These are phyloP conservation scores for Hypoxylon lenormandii DNA, from an alignment of 495 filamentous ascomycete species.

Conservation along the genomic window DNA sequence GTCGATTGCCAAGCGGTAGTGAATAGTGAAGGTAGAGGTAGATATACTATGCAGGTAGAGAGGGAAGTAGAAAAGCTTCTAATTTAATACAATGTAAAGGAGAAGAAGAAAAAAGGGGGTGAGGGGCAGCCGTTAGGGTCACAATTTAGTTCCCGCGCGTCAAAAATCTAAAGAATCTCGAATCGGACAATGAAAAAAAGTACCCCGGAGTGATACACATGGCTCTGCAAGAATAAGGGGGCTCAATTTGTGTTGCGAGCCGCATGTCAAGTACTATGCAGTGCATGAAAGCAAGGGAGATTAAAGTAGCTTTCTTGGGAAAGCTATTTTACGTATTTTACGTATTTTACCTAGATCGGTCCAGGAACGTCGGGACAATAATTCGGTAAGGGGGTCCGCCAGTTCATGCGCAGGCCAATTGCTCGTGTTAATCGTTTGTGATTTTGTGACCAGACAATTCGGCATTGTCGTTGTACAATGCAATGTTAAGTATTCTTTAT, in stretches of 20 bases:
- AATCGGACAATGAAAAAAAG: background rate
- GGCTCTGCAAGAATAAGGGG: constrained; percentile 44
- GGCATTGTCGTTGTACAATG: constrained; percentile 7
- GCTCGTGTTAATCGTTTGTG: background rate
- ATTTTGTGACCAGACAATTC: no score
- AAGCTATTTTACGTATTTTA: background rate
- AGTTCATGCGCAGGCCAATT: constrained; percentile 8
- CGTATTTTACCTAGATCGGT: constrained; percentile 3
- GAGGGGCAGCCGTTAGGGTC: background rate
- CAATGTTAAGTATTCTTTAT: constrained; percentile 18
- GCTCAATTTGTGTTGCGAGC: constrained; percentile 8
- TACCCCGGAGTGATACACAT: constrained; percentile 10
- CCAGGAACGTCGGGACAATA: constrained; percentile 19
- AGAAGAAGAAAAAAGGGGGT: background rate
- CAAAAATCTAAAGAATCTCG: background rate
- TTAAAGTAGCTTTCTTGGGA: constrained; percentile 10
- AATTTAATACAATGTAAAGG: background rate
- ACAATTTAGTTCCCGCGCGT: constrained; percentile 1
- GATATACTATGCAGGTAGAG: background rate
- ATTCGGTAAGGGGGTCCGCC: constrained; percentile 7
- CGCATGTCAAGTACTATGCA: constrained; percentile 12
- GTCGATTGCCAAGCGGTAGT: no score
- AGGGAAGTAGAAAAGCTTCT: background rate
- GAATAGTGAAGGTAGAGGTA: background rate
- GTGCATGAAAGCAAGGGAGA: constrained; percentile 44